These are phyloP conservation scores for Cucumis melo DNA, from an alignment of 306 rosid species.

Conservation along the genomic window DNA sequence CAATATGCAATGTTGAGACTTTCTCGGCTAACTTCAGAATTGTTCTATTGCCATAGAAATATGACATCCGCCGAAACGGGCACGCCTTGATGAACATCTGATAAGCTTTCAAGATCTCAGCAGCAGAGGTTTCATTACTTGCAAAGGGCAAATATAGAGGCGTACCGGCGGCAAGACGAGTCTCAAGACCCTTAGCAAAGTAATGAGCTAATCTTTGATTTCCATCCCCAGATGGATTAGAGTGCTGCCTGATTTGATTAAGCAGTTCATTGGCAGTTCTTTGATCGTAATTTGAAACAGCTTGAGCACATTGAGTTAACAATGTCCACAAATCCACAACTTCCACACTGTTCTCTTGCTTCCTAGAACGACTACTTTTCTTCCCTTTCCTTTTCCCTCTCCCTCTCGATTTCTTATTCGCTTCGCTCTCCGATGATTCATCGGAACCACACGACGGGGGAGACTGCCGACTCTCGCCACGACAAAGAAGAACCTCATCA, in stretches of 20 bases:
- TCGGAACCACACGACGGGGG: not conserved
- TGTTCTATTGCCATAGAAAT: constrained; percentile 16
- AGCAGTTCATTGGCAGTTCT: constrained; percentile 14
- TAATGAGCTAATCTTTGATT: constrained; percentile 27
- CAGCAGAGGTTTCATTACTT: constrained; percentile 14
- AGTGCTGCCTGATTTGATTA: constrained; percentile 14
- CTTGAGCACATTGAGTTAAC: constrained; percentile 25
- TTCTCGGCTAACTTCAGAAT: constrained; percentile 14
- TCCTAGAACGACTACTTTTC: not conserved
- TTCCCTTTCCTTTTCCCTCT: not conserved
- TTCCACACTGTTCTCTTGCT: constrained; percentile 3
- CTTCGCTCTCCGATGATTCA: not conserved
- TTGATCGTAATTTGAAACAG: constrained; percentile 20
- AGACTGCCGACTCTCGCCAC: not conserved
- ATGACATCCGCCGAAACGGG: constrained; percentile 19
- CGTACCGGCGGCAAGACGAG: constrained; percentile 16
- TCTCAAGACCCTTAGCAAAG: constrained; percentile 30
- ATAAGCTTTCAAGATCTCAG: constrained; percentile 21
- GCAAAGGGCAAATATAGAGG: constrained; percentile 12
- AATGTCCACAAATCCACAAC: constrained; percentile 25
- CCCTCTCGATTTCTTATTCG: constrained; percentile 10
- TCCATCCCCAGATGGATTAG: constrained; percentile 25
- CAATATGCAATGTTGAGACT: constrained; percentile 18
- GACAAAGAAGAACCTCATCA: constrained; percentile 19
- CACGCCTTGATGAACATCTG: constrained; percentile 18